A percentile compares a stretch with the other conserved stretches of the same genome.
Evolutionary conservation across 164 flowering plant species (phyloP).

Genomic region (Vitis labrusca): DNA sequence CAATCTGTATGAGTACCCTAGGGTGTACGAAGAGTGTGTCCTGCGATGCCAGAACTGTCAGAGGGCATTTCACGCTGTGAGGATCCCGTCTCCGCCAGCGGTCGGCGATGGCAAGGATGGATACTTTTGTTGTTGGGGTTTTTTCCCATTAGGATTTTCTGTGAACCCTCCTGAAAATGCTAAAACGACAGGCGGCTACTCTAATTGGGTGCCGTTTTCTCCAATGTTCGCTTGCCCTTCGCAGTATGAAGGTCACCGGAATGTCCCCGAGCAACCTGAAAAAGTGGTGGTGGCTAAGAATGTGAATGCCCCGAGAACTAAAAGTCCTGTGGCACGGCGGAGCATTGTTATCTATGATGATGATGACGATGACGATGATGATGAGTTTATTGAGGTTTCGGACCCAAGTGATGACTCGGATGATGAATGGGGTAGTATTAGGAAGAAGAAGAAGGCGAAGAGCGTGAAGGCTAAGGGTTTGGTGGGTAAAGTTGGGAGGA

Average conservation of each 20-base stretch:
- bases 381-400: conserved; percentile 25
- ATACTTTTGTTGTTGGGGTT: conserved; percentile 59
- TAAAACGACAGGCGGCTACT: conserved; percentile 6
- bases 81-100: conserved; percentile 40
- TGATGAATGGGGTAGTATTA: conserved; percentile 27
- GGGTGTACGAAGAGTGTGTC: conserved; percentile 47
- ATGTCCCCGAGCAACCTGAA: background rate
- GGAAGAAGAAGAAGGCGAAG: conserved; percentile 25
- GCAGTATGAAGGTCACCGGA: background rate
- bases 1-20: conserved; percentile 51
- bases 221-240: conserved; percentile 33
- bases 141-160: conserved; percentile 54
- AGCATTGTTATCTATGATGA: conserved; percentile 24
- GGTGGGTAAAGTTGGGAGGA: conserved; percentile 13
- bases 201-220: conserved; percentile 46
- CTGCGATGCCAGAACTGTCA: conserved; percentile 55
- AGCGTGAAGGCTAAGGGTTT: conserved; percentile 14
- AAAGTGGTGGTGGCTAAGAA: background rate
- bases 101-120: conserved; percentile 27
- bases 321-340: conserved; percentile 8
- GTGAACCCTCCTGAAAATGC: conserved; percentile 7
- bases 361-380: conserved; percentile 30
- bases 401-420: conserved; percentile 31
- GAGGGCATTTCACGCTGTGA: conserved; percentile 54
- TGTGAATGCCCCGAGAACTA: background rate